Base-by-base conservation (phyloP, 768 basidiomycete species). In the Hypholoma sublateritium region DNA sequence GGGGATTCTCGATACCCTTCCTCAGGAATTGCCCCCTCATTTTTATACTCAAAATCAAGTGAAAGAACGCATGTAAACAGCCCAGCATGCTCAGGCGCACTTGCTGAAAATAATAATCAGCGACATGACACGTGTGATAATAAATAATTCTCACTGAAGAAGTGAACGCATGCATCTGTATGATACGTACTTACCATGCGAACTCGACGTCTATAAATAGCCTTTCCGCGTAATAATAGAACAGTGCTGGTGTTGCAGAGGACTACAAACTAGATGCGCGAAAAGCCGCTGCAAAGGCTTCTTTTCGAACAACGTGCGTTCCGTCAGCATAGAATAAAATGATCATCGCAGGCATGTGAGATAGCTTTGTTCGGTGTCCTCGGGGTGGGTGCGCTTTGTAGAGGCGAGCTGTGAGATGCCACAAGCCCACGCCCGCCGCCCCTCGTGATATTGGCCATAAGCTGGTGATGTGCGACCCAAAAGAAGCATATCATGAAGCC, bases 251-350 rank as follows among this genome's bases (percentile, higher is more conserved):
- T 35, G 42, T 17, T 53, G 9, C 17, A 53, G 35, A 44, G 53
- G 24, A 35, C 53, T 42, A 42, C 51, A 32, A 32, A 32, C 28
- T 32, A 5, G 37, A 39, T 34, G 51, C 51, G 41, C 42, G 35
- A 22, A 25, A 25, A 43, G 14, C 37, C 14, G 32, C 42, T 32
- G 22, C 14, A 36, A 53, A 44, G 43, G 42, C 42, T 45, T 28
- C 42, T 28, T 34, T 35, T 34, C 42, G 43, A 45, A 22, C 24
- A 53, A 53, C 53, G 53, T 53, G 53, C 53, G 53, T 36, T n/a
- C 17, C 34, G 17, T 43, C 28, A 35, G 39, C 37, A 44, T 32
- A 32, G 28, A 32, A 32, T 32, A 2, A 7, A 32, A 7, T 3
- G 28, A 28, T 32, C 7, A 39, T 35, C 24, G 36, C 25, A 24